A percentile compares a stretch with the other conserved stretches of the same genome.
Evolutionary conservation across 169 alveolate genomes (phyloP).

Genomic region (Plasmodium gaboni): DNA sequence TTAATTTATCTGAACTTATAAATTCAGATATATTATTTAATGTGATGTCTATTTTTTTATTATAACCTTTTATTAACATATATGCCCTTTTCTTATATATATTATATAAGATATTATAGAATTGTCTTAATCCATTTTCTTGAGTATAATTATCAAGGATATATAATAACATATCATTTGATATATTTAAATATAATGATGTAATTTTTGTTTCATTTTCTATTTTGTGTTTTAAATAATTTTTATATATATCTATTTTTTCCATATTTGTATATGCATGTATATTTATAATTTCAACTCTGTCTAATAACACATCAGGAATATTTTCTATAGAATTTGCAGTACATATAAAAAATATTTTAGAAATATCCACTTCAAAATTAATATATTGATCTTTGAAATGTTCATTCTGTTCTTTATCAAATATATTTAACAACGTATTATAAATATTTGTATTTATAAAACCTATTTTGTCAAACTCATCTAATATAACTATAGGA

Average conservation of each 20-base stretch:
- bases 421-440: constrained; percentile 94
- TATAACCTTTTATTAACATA: constrained; percentile 84
- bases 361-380: constrained; percentile 91
- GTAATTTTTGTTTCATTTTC: constrained; percentile 86
- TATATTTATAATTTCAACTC: constrained; percentile 95
- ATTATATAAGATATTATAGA: constrained; percentile 89
- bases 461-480: constrained; percentile 92
- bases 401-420: constrained; percentile 90
- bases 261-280: constrained; percentile 93
- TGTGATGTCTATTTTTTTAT: constrained; percentile 12
- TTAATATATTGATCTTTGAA: constrained; percentile 86
- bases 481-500: constrained; percentile 93
- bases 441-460: constrained; percentile 89
- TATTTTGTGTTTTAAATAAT: constrained; percentile 90
- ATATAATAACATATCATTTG: constrained; percentile 83
- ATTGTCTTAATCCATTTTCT: constrained; percentile 95
- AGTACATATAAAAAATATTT: constrained; percentile 94
- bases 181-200: constrained; percentile 78
- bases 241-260: constrained; percentile 90
- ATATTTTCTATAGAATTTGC: constrained; percentile 94
- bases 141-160: constrained; percentile 90
- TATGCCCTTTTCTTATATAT: constrained; percentile 92
- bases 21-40: neutral
- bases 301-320: constrained; percentile 93
- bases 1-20: constrained; percentile 9